Base-by-base conservation (phyloP, 164 flowering plant genomes). In the Cinnamomum chago region DNA sequence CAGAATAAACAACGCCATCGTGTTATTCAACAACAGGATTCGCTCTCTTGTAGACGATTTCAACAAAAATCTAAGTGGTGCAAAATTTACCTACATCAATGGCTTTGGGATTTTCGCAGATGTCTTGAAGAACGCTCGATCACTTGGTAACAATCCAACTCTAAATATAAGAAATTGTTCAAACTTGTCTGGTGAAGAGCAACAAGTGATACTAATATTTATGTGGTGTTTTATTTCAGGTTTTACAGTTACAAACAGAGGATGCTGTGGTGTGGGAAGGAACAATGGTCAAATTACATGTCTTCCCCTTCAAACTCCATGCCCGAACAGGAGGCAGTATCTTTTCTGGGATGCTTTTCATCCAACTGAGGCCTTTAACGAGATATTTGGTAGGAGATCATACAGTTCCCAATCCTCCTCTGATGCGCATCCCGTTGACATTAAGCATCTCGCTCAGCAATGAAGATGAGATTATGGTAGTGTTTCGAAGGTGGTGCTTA, bases 261-360 rank as follows among this genome's bases (percentile, higher is more conserved):
- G 97, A 24, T 94, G 98, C 78, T 94, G 98, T 74, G 97, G 98
- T 0, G 89, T 91, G 12, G 98, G 98, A 72, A 87, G 91, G 84
- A 92, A 94, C 86, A 90, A 90, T 55, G 97, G 98, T 1, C 91
- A 91, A 81, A 87, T 94, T 28, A 94, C 97, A 64, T 94, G 98
- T 72, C 83, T 92, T 3, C 98, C 97, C 1, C 20, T 72, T 0
- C 96, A 90, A 77, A 78, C 80, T 7, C 95, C 98, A 52, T 94
- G 98, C 84, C 70, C 0, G 7, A 89, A 89, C 72, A 84, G 98
- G 75, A 75, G 82, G 0, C 82, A 88, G 68, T 78, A 88, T 65
- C 18, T 90, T 20, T 92, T 89, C 68, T 92, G 97, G 98, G 98
- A 94, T 81, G 95, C 97, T 7, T 94, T 88, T 62, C 98, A 94